Conservation (phyloP, 192 early-diverging fungal genomes). For the Coemansia sp. region DNA sequence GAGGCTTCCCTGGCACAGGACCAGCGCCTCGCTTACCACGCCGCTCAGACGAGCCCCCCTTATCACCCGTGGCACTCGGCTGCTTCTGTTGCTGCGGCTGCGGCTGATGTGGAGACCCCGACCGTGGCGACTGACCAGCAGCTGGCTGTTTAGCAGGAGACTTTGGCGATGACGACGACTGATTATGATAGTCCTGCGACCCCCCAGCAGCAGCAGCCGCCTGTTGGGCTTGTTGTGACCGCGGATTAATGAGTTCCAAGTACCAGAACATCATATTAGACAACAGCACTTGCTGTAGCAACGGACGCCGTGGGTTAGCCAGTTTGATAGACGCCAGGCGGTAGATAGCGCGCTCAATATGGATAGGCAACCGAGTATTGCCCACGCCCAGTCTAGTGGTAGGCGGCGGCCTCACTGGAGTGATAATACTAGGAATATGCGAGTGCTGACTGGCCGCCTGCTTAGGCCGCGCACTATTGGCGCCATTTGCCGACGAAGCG, state of each 20-base stretch:
- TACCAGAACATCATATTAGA: slow-evolving; percentile 87
- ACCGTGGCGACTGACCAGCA: neutral
- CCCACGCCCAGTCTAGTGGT: slow-evolving; percentile 25
- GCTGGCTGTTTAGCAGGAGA: neutral
- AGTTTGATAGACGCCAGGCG: slow-evolving; percentile 72
- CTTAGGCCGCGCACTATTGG: neutral
- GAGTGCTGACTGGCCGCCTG: slow-evolving; percentile 17
- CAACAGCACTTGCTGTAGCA: slow-evolving; percentile 72
- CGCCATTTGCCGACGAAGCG: neutral
- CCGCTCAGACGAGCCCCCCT: neutral
- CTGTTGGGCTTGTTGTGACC: slow-evolving; percentile 36
- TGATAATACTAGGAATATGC: slow-evolving; percentile 56
- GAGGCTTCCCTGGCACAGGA: slow-evolving; percentile 1
- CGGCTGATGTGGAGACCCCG: slow-evolving; percentile 7
- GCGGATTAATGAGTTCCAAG: slow-evolving; percentile 65
- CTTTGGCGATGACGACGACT: slow-evolving; percentile 3
- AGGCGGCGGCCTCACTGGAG: slow-evolving; percentile 48
- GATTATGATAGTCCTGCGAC: slow-evolving; percentile 6
- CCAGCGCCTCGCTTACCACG: slow-evolving; percentile 20
- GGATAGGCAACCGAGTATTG: slow-evolving; percentile 63
- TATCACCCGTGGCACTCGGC: neutral
- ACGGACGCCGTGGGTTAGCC: slow-evolving; percentile 71
- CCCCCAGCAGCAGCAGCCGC: slow-evolving; percentile 14
- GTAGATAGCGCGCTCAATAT: slow-evolving; percentile 77
- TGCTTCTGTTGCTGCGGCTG: slow-evolving; percentile 16